Evolutionary conservation across 768 basidiomycete genomes (phyloP).

Genomic region (Mycena epipterygia): DNA sequence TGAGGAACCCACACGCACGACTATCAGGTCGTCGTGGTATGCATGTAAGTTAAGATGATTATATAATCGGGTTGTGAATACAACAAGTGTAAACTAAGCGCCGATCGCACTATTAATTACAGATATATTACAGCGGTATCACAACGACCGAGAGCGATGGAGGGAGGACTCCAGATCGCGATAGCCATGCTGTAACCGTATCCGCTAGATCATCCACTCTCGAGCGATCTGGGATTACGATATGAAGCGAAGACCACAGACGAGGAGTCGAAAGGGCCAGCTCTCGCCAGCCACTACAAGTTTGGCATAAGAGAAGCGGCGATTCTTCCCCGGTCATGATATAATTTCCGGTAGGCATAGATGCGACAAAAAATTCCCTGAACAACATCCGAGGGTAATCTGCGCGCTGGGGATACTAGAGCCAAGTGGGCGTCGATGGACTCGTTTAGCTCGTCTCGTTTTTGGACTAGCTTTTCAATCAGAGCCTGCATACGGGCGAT

Average conservation of each 20-base stretch:
- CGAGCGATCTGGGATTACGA: not conserved
- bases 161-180: constrained; percentile 1
- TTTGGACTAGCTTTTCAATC: not conserved
- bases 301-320: not conserved
- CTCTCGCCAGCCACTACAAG: not conserved
- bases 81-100: too few species aligned
- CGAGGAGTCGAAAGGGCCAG: not conserved
- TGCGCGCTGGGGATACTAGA: not conserved
- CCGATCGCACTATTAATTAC: too few species aligned
- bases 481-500: not conserved
- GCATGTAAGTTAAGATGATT: too few species aligned
- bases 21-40: too few species aligned
- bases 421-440: constrained; percentile 8
- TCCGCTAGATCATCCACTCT: not conserved
- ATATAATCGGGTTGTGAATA: too few species aligned
- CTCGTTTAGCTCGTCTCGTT: not conserved
- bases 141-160: not conserved
- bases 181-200: not conserved
- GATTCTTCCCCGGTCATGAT: not conserved
- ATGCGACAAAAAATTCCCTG: not conserved
- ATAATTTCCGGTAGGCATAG: not conserved
- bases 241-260: constrained; percentile 5
- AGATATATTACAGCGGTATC: too few species aligned
- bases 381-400: not conserved
- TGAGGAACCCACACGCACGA: too few species aligned